A percentile compares a stretch with the other conserved stretches of the same genome.
These are phyloP conservation scores for Withania somnifera DNA, from an alignment of 305 asterid species.

Conservation along the genomic window DNA sequence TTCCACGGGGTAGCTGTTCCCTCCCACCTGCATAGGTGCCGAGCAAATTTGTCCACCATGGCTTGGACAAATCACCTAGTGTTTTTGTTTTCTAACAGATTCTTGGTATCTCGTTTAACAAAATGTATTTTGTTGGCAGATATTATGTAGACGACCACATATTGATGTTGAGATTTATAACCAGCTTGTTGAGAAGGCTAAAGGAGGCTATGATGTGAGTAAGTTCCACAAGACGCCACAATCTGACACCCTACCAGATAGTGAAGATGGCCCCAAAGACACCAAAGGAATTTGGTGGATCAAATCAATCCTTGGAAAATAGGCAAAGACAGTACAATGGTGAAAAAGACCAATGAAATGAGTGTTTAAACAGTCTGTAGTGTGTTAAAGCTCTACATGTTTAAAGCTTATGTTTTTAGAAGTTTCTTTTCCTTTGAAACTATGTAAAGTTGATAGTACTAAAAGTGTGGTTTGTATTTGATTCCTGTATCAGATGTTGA, in stretches of 20 bases:
- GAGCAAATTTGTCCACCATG: too few species aligned
- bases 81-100: too few species aligned
- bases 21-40: too few species aligned
- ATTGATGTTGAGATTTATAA: conserved; percentile 20
- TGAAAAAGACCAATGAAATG: too few species aligned
- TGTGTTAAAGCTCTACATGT: neutral
- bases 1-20: too few species aligned
- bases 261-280: conserved; percentile 6
- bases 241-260: conserved; percentile 15
- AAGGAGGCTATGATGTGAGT: conserved; percentile 32
- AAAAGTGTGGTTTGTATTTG: neutral
- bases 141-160: conserved; percentile 13
- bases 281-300: conserved; percentile 33
- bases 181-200: conserved; percentile 19
- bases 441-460: neutral
- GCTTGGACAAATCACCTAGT: too few species aligned
- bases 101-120: neutral
- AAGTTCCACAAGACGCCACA: conserved; percentile 36
- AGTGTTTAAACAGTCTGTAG: neutral
- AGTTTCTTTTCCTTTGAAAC: neutral
- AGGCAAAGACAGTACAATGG: too few species aligned
- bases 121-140: conserved; percentile 6
- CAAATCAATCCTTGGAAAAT: conserved; percentile 27
- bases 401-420: neutral
- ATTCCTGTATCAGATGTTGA: neutral